Conservation (phyloP, 495 filamentous ascomycete species). For the Articulospora tetracladia region DNA sequence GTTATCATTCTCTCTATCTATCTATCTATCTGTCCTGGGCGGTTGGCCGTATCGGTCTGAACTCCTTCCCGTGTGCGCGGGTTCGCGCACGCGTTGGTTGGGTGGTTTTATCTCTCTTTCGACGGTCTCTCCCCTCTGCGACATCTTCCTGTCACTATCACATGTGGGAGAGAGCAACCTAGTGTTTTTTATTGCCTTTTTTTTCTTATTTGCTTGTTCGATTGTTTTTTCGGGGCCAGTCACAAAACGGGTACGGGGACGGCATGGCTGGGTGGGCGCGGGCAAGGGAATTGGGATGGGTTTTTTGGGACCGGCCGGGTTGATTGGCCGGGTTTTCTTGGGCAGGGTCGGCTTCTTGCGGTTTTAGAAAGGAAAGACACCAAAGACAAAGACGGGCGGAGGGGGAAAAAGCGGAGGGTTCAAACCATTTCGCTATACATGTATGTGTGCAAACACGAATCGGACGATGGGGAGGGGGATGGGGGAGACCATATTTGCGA, state of each 20-base stretch:
- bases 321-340: not conserved
- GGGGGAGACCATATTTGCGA: no score
- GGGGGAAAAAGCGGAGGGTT: not conserved
- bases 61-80: not conserved
- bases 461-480: no score
- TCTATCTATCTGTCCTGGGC: constrained; percentile 1
- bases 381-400: not conserved
- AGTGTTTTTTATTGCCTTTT: not conserved
- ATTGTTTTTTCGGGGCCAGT: not conserved
- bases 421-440: not conserved
- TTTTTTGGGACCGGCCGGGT: not conserved
- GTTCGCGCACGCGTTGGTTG: not conserved
- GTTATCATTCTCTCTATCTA: not conserved
- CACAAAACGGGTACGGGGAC: not conserved
- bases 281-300: not conserved
- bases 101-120: not conserved
- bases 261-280: not conserved
- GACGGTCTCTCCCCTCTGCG: not conserved
- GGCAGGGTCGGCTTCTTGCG: not conserved
- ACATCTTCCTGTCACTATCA: no score
- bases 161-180: no score
- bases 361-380: not conserved
- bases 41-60: not conserved
- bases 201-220: not conserved
- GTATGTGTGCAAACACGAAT: not conserved